Percentiles rank a stretch among this genome's conserved stretches.
Conservation (phyloP, 306 rosid genomes). For the Canavalia gladiata region DNA sequence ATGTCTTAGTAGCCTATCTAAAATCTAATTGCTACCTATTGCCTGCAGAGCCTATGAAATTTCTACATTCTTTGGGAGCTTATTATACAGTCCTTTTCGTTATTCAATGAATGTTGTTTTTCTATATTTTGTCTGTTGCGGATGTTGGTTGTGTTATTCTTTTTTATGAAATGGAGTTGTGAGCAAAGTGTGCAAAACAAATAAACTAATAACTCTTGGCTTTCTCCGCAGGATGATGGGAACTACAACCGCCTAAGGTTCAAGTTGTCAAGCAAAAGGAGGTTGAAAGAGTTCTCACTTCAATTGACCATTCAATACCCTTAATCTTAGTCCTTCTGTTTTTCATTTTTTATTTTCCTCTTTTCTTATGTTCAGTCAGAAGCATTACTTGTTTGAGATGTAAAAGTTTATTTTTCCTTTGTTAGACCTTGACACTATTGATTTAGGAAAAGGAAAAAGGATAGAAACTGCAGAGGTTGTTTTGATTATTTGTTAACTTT, state of each 20-base stretch:
- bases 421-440: conserved; percentile 38
- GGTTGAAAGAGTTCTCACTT: conserved; percentile 31
- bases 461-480: neutral
- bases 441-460: conserved; percentile 14
- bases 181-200: conserved; percentile 8
- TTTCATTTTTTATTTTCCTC: conserved; percentile 13
- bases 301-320: conserved; percentile 29
- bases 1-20: neutral
- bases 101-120: neutral
- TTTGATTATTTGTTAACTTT: neutral
- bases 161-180: neutral
- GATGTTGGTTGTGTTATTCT: neutral
- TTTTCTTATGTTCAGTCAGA: neutral
- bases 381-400: conserved; percentile 9
- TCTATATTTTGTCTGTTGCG: neutral
- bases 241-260: conserved; percentile 31
- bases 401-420: conserved; percentile 7
- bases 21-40: neutral
- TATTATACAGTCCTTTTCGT: neutral
- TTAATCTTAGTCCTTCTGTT: conserved; percentile 25
- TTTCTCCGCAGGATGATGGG: conserved; percentile 49
- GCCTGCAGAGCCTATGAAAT: neutral
- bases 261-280: conserved; percentile 37
- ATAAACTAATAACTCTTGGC: neutral
- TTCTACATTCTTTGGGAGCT: neutral